Conservation (phyloP, 345 rosid genomes). For the Populus pruinosa region DNA sequence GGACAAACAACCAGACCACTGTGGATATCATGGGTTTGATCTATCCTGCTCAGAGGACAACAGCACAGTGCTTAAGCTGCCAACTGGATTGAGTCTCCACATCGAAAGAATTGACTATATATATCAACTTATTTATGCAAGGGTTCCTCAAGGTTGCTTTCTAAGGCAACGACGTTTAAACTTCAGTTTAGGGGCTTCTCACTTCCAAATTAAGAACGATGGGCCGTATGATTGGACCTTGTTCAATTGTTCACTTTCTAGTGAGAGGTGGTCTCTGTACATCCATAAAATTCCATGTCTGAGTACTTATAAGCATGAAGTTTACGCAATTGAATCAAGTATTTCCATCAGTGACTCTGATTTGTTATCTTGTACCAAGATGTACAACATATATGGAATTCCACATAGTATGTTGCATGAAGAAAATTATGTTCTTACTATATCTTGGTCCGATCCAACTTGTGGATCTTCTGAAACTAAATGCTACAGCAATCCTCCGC, state of each 20-base stretch:
- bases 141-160: background rate
- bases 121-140: background rate
- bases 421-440: background rate
- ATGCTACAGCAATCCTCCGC: background rate
- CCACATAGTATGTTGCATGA: fast-evolving
- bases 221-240: background rate
- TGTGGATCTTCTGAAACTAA: background rate
- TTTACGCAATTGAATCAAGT: fast-evolving
- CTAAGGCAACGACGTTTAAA: background rate
- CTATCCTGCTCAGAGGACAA: slow-evolving; percentile 3
- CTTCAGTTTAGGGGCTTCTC: slow-evolving; percentile 1
- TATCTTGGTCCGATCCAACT: background rate
- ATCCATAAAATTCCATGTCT: background rate
- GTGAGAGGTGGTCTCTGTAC: fast-evolving
- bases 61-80: slow-evolving; percentile 2
- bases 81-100: background rate
- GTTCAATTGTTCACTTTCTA: slow-evolving; percentile 12
- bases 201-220: background rate
- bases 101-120: slow-evolving; percentile 5
- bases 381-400: background rate
- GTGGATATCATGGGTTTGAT: slow-evolving; percentile 6
- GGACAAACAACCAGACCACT: background rate
- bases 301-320: background rate
- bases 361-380: slow-evolving; percentile 12
- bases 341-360: background rate